A percentile compares a stretch with the other conserved stretches of the same genome.
Evolutionary conservation across 2,329 filamentous ascomycete species (phyloP).

Genomic region (Sclerotinia subarctica): DNA sequence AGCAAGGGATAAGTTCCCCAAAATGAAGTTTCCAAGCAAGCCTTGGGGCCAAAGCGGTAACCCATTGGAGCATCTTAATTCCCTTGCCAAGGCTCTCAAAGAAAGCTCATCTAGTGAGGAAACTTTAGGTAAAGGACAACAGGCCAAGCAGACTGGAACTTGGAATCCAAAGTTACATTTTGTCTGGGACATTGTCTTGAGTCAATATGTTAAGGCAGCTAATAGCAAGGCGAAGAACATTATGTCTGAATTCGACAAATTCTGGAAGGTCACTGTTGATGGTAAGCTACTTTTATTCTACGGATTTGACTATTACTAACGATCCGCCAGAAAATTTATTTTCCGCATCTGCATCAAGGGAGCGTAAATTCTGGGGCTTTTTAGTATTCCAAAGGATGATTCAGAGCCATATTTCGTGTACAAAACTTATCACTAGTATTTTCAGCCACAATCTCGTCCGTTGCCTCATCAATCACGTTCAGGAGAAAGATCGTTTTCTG

Average conservation of each 20-base stretch:
- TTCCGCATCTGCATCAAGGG: slow-evolving; percentile 74
- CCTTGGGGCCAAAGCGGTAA: slow-evolving; percentile 68
- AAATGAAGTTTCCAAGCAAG: slow-evolving; percentile 61
- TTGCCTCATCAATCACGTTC: slow-evolving; percentile 78
- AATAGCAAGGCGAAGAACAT: slow-evolving; percentile 35
- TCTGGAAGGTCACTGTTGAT: slow-evolving; percentile 86
- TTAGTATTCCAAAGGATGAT: slow-evolving; percentile 79
- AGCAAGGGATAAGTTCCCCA: slow-evolving; percentile 60
- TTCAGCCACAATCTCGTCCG: slow-evolving; percentile 83
- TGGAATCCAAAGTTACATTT: slow-evolving; percentile 82
- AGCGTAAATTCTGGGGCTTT: slow-evolving; percentile 90
- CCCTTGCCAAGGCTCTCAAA: slow-evolving; percentile 74
- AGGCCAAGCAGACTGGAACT: slow-evolving; percentile 55
- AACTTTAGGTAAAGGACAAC: slow-evolving; percentile 45
- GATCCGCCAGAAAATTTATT: slow-evolving; percentile 69
- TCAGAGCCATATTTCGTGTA: slow-evolving; percentile 48
- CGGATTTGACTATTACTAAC: slow-evolving; percentile 21
- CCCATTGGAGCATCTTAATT: slow-evolving; percentile 67
- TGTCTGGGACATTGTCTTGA: slow-evolving; percentile 80
- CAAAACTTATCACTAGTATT: slow-evolving; percentile 52
- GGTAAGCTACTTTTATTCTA: slow-evolving; percentile 52
- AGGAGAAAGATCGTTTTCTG: slow-evolving; percentile 72
- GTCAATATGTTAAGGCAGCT: slow-evolving; percentile 45
- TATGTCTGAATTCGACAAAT: slow-evolving; percentile 59
- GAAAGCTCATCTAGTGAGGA: slow-evolving; percentile 60